Percentiles rank a stretch among this genome's conserved stretches.
Conservation (phyloP, 192 early-diverging fungal genomes). For the Geosiphon pyriformis region DNA sequence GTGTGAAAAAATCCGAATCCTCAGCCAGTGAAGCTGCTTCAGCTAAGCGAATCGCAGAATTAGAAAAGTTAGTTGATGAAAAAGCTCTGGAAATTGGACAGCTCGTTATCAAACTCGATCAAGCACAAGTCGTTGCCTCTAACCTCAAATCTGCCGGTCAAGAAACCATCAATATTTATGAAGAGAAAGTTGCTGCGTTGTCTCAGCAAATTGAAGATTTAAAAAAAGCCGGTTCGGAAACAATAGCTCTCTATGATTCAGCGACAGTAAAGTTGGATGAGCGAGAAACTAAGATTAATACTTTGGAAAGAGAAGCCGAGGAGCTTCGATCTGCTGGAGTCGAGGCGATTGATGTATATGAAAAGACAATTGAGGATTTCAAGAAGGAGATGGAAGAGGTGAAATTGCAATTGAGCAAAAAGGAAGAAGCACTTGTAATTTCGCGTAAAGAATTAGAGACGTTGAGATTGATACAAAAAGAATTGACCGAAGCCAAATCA, state of each 20-base stretch:
- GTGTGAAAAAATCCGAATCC: background rate
- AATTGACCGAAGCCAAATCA: constrained; percentile 26
- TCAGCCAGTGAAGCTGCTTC: background rate
- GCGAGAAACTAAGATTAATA: constrained; percentile 32
- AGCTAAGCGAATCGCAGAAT: constrained; percentile 12
- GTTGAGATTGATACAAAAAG: constrained; percentile 10
- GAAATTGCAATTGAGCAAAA: constrained; percentile 15
- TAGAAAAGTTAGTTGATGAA: constrained; percentile 31
- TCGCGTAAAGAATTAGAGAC: constrained; percentile 2
- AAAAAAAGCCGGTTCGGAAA: constrained; percentile 25
- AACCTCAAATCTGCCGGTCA: constrained; percentile 40
- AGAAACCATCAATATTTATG: constrained; percentile 43
- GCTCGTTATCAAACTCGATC: constrained; percentile 7
- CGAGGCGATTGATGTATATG: constrained; percentile 44
- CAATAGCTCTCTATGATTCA: constrained; percentile 21
- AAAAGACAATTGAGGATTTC: constrained; percentile 35
- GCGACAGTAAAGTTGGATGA: constrained; percentile 29
- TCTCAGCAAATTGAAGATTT: constrained; percentile 34
- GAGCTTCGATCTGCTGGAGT: constrained; percentile 26
- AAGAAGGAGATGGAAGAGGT: constrained; percentile 33
- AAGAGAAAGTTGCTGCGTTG: constrained; percentile 28
- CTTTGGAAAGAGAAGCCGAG: constrained; percentile 27
- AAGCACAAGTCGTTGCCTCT: constrained; percentile 14
- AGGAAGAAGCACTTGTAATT: constrained; percentile 10
- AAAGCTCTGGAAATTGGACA: constrained; percentile 26